Conservation (phyloP, 2,329 filamentous ascomycete genomes). For the Tolypocladium cylindrosporum region DNA sequence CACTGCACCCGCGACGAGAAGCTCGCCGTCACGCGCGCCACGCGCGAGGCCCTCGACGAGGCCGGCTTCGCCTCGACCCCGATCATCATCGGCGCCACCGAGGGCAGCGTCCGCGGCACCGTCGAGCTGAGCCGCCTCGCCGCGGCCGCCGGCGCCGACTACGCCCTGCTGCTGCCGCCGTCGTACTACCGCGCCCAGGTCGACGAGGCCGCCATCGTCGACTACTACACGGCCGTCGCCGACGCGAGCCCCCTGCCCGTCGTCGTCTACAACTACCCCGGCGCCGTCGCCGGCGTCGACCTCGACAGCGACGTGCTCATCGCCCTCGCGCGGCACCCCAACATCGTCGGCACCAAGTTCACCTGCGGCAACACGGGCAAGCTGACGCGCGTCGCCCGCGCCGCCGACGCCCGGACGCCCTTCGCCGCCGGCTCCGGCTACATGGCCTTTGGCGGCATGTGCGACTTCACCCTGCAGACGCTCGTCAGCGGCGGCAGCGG, state of each 20-base stretch:
- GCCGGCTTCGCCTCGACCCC: slow-evolving; percentile 69
- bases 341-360: slow-evolving; percentile 85
- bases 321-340: slow-evolving; percentile 66
- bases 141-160: slow-evolving; percentile 63
- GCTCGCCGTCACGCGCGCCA: slow-evolving; percentile 62
- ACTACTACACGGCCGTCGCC: slow-evolving; percentile 67
- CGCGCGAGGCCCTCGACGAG: slow-evolving; percentile 70
- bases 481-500: slow-evolving; percentile 69
- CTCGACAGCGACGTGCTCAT: slow-evolving; percentile 85
- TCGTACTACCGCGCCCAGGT: slow-evolving; percentile 74
- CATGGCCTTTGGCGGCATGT: slow-evolving; percentile 81
- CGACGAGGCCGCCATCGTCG: slow-evolving; percentile 62
- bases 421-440: slow-evolving; percentile 52
- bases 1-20: slow-evolving; percentile 76
- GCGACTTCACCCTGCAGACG: slow-evolving; percentile 79
- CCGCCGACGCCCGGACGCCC: slow-evolving; percentile 61
- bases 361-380: slow-evolving; percentile 88
- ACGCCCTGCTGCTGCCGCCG: slow-evolving; percentile 68
- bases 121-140: slow-evolving; percentile 62
- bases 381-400: slow-evolving; percentile 69
- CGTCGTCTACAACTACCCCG: slow-evolving; percentile 85
- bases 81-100: slow-evolving; percentile 73
- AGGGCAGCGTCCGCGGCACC: slow-evolving; percentile 74
- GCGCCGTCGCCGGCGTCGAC: slow-evolving; percentile 76
- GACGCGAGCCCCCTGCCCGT: slow-evolving; percentile 68